Conservation (phyloP, 371 early-diverging fungal species). For the Vairimorpha ceranae region DNA sequence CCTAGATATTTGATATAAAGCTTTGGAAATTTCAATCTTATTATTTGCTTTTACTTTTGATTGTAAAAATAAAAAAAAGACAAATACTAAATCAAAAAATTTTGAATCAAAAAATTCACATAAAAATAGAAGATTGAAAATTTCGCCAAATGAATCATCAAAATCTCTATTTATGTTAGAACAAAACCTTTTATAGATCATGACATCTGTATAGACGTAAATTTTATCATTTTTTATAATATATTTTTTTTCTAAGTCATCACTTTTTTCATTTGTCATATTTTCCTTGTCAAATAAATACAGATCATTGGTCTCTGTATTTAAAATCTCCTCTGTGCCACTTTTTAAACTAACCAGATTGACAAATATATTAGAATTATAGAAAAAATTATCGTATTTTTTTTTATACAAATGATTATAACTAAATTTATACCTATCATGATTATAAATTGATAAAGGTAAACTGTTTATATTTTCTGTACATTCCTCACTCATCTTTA, state of each 20-base stretch:
- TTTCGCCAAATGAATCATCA: slow-evolving; percentile 7
- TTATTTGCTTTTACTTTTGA: background rate
- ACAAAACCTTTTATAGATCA: background rate
- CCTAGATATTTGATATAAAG: background rate
- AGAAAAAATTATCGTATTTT: background rate
- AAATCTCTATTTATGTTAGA: background rate
- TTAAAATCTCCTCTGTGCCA: background rate
- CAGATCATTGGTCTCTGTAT: background rate
- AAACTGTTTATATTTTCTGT: background rate
- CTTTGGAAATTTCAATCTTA: background rate
- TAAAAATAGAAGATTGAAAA: slow-evolving; percentile 24
- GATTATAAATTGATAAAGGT: background rate
- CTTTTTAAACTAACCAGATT: background rate
- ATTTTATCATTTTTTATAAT: background rate
- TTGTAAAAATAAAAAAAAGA: slow-evolving; percentile 1
- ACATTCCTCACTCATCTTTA: slow-evolving; percentile 3
- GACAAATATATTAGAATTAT: background rate
- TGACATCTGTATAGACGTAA: background rate
- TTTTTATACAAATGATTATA: background rate
- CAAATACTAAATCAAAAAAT: background rate
- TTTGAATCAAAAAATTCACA: background rate
- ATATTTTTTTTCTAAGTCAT: background rate
- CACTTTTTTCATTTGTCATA: background rate
- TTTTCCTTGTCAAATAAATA: background rate
- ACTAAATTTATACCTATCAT: background rate